Evolutionary conservation across 2,329 filamentous ascomycete species (phyloP).

Genomic region (Pyrenophora tritici-repentis): DNA sequence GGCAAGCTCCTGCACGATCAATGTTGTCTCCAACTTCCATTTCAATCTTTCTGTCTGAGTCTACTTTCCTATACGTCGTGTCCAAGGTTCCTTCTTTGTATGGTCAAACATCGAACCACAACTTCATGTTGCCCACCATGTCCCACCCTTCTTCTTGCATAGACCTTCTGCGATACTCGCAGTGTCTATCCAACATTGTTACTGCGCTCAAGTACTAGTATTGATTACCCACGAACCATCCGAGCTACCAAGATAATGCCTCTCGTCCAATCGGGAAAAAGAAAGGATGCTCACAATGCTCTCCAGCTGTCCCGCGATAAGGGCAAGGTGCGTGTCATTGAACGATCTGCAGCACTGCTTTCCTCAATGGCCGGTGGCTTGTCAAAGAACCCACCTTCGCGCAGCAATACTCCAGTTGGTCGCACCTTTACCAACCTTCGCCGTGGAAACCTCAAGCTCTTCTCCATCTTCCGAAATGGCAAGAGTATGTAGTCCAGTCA

Average conservation of each 20-base stretch:
- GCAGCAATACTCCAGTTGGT: constrained; percentile 24
- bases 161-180: neutral
- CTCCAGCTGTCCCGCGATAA: constrained; percentile 30
- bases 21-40: neutral
- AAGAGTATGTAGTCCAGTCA: constrained; percentile 28
- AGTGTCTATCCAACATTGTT: constrained; percentile 8
- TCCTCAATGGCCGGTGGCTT: constrained; percentile 6
- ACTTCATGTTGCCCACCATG: neutral
- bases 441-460: constrained; percentile 38
- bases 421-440: constrained; percentile 38
- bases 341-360: constrained; percentile 20
- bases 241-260: constrained; percentile 35
- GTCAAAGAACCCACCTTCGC: constrained; percentile 21
- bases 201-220: neutral
- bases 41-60: neutral
- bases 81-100: neutral
- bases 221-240: neutral
- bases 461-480: constrained; percentile 42
- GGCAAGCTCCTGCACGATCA: neutral
- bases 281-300: constrained; percentile 35
- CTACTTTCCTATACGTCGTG: neutral
- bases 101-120: neutral
- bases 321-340: constrained; percentile 43
- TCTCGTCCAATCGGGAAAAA: constrained; percentile 37
- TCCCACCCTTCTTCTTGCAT: neutral